Evolutionary conservation across 1,284 basidiomycete species (phyloP).

Genomic region (Pyrrhoderma lamaoense): DNA sequence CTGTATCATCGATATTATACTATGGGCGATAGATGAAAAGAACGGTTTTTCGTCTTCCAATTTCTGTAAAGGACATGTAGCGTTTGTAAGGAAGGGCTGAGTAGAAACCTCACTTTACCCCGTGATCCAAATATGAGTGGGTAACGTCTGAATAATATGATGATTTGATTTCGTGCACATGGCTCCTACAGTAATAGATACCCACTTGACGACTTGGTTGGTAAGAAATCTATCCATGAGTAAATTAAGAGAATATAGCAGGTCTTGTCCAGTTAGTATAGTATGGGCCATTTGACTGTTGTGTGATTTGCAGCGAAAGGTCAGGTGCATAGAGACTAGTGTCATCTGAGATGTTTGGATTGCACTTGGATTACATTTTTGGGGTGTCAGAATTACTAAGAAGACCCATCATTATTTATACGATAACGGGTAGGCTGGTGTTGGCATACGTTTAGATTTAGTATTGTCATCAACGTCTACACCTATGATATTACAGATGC

Average conservation of each 20-base stretch:
- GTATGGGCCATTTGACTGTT: background rate
- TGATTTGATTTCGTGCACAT: conserved; percentile 2
- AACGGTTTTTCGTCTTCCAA: conserved; percentile 44
- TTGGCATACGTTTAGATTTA: too few relatives aligned
- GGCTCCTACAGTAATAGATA: conserved; percentile 4
- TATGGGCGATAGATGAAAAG: conserved; percentile 43
- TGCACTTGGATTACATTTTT: conserved; percentile 30
- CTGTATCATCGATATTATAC: conserved; percentile 42
- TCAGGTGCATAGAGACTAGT: conserved; percentile 17
- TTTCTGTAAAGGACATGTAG: conserved; percentile 35
- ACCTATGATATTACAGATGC: conserved; percentile 47
- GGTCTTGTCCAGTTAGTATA: conserved; percentile 24
- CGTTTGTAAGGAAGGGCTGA: conserved; percentile 9
- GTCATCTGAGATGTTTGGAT: conserved; percentile 4
- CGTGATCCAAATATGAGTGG: conserved; percentile 66
- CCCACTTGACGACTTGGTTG: conserved; percentile 53
- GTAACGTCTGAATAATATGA: conserved; percentile 44
- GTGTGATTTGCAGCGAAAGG: conserved; percentile 10
- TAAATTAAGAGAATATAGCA: conserved; percentile 34
- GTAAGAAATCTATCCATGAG: conserved; percentile 46
- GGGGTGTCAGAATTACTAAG: conserved; percentile 43
- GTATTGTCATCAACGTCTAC: conserved; percentile 37
- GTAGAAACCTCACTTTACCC: conserved; percentile 42
- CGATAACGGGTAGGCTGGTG: too few relatives aligned
- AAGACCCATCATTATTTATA: too few relatives aligned